Base-by-base conservation (phyloP, 2,329 filamentous ascomycete species). In the Pochonia chlamydosporia region DNA sequence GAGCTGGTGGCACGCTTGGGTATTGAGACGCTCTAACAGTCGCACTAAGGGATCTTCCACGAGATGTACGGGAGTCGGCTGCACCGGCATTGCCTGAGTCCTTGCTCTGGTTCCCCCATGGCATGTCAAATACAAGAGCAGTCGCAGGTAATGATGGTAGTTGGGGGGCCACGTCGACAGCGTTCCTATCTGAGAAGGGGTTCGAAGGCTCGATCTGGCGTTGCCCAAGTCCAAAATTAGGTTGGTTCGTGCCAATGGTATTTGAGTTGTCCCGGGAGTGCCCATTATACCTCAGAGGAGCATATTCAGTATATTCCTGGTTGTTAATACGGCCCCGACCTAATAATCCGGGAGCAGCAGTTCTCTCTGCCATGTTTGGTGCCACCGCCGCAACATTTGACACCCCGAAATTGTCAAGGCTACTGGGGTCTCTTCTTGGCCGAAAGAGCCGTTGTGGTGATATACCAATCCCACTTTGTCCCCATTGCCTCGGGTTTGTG, bases 161-260 rank as follows among this genome's bases (percentile, higher is more conserved):
- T 11, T 30, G 39, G 9, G 20, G 24, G 13, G 45, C 54, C 43
- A 60, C 53, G 33, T 52, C 49, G 24, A 75, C 65, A 11, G 73
- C 73, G 51, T 78, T 72, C 9, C 61, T 58, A 47, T 80, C 76
- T 4, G 69, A 68, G 53, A 79, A 79, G 3, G 75, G 74, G 43
- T 66, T 65, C 9, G 58, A 46, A 10, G 60, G 54, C 53, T 33
- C 47, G 14, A 41, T 31, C 18, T 37, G 25, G 20, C 18, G 16
- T 10, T 43, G 23, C 7, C 18, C 18, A 13, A 36, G 5, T 13
- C 4, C 20, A 11, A 20, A 9, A 7, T 10, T 11, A 16, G 36
- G 28, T 20, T 30, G 23, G 18, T 23, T 11, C 23, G 26, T 43
- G 16, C 33, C 25, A 20, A 31, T 23, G 18, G 24, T 18, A n/a